Evolutionary conservation across 2,329 filamentous ascomycete species (phyloP), one percentile per base, ranked within the genome.

Genomic region (Parastagonospora nodorum): DNA sequence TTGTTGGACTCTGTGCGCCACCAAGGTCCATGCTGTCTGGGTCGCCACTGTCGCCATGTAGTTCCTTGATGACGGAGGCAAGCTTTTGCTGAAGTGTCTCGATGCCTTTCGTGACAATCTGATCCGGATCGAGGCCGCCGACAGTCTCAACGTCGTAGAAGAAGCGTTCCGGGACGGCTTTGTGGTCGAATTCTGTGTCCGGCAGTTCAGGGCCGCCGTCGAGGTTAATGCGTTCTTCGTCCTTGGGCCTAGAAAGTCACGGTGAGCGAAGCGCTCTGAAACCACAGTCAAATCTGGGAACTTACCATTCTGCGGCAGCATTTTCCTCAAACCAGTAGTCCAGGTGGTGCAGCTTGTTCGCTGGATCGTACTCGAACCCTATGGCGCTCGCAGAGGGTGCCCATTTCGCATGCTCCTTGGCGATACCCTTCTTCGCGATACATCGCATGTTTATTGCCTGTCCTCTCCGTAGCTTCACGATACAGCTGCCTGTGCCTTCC

Each of bases 321-420:
- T 95, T 89, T 62, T 88, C 84, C 79, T 99, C 94, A 72, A 91
- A 97, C 94, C 94, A 99, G 75, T 96, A 85, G 68, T 96, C 90
- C 48, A 94, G 82, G 75, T 99, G 94, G 60, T 88, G 85, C 60
- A 99, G 80, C 77, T 96, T 97, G 78, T 99, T 99, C 75, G 95
- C 89, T 53, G 94, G 94, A 73, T 99, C 94, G 75, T 99, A 99
- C 75, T 99, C 94, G 72, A 99, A 99, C 19, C 91, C 92, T 35
- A 99, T 87, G 3, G 94, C 94, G n/a, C n/a, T n/a, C 35, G 92
- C 84, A 31, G 90, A 93, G 2, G 94, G 92, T 67, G 91, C 89
- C 94, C 94, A 99, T 76, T 99, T 99, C 8, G 94, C 90, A 75
- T 99, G 94, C 74, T 99, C 94, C 80, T 99, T 99, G 32, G 93